Evolutionary conservation across 345 rosid genomes (phyloP), one percentile per base, ranked within the genome.

Genomic region (Syzygium grande): DNA sequence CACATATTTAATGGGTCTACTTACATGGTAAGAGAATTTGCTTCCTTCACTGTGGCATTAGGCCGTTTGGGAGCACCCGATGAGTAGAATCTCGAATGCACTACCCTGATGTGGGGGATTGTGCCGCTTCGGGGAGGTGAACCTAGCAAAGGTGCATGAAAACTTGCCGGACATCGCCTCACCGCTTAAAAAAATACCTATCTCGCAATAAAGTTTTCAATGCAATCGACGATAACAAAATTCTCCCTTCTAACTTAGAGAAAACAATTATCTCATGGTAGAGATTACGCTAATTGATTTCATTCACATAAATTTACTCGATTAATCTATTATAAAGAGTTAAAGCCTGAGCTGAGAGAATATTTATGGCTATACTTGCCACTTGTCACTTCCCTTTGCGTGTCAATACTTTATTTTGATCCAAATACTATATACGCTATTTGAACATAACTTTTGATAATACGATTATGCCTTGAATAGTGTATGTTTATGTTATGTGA

Each of bases 141-240:
- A 58, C 25, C 25, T 12, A 58, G 1, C 25, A 6, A 0, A 11
- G 0, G 0, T 4, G 0, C 25, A 6, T 11, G 3, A 1, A 58
- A 25, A 4, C 0, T 58, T 0, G 11, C 11, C 0, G 4, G 1
- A 25, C 6, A 11, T 13, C 29, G 25, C 29, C 6, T 58, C 25
- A 25, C 2, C 5, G 4, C 46, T 58, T 58, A 0, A 10, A 58
- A 58, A 10, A 10, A 4, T 11, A 25, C 46, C 46, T 43, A 6
- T 43, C 46, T 43, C 46, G 46, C 46, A 43, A 6, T 43, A 43
- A 43, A 43, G 46, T 58, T 58, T 58, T 58, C 25, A 11, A 58
- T 58, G 5, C 7, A 58, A 25, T 15, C 25, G 25, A 14, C 11
- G 29, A 58, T 25, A 5, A 58, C 11, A 8, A 51, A 11, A 51